Percentiles rank a stretch among this genome's conserved stretches.
These are phyloP conservation scores for Rickenella mellea DNA, from an alignment of 768 basidiomycete species.

Conservation along the genomic window DNA sequence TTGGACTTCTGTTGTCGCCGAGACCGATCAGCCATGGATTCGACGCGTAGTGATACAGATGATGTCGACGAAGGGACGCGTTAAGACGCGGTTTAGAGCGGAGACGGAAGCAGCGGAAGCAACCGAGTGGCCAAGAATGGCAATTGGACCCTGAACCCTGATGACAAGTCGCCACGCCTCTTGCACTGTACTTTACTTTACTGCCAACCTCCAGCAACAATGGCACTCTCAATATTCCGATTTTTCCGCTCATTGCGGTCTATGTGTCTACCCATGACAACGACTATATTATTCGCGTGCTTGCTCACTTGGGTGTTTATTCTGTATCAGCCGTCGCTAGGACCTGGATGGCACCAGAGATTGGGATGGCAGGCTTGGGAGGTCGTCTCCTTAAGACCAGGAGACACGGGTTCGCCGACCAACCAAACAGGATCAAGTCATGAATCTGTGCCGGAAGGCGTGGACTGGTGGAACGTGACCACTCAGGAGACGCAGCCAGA, in stretches of 20 bases:
- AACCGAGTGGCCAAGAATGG: too few species aligned
- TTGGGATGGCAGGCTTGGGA: constrained; percentile 93
- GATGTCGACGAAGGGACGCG: not conserved
- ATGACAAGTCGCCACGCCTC: too few species aligned
- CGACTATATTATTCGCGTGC: constrained; percentile 57
- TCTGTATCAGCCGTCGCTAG: constrained; percentile 69
- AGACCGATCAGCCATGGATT: constrained; percentile 19
- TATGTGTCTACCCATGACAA: constrained; percentile 46
- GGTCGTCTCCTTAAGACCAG: constrained; percentile 9
- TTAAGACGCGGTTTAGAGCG: constrained; percentile 1
- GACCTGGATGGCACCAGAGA: constrained; percentile 60
- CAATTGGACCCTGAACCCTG: too few species aligned
- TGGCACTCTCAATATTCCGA: constrained; percentile 19
- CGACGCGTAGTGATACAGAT: not conserved
- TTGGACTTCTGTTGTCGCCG: constrained; percentile 18
- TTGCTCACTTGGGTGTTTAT: constrained; percentile 72
- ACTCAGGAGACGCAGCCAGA: constrained; percentile 30
- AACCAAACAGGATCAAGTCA: constrained; percentile 13
- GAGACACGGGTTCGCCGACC: constrained; percentile 5
- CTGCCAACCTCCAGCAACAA: too few species aligned
- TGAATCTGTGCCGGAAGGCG: constrained; percentile 19
- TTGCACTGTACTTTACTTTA: too few species aligned
- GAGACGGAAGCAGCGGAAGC: too few species aligned
- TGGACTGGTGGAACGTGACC: constrained; percentile 68
- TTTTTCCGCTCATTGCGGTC: constrained; percentile 44